Conservation (phyloP, 2,329 filamentous ascomycete genomes). For the Verticillium nubilum region DNA sequence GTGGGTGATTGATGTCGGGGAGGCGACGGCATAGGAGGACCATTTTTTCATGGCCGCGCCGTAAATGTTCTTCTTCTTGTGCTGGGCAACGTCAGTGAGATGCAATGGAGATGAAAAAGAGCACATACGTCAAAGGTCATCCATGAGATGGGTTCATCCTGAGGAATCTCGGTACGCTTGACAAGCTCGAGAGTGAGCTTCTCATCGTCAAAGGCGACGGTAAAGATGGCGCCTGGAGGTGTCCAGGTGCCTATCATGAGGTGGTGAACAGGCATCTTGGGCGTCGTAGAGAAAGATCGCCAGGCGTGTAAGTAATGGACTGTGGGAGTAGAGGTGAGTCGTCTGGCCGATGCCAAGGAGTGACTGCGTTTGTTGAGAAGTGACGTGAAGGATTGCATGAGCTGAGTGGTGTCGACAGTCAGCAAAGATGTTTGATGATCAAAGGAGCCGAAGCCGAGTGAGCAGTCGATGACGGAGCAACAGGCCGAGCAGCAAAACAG, state of each 20-base stretch:
- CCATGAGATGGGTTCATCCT: constrained; percentile 88
- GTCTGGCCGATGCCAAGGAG: background rate
- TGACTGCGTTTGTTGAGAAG: background rate
- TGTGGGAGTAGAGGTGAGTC: background rate
- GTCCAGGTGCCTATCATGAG: constrained; percentile 93
- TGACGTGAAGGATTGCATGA: background rate
- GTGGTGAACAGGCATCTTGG: constrained; percentile 71
- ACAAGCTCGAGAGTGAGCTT: constrained; percentile 67
- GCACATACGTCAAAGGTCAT: constrained; percentile 80
- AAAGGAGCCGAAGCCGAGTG: background rate
- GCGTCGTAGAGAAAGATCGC: background rate
- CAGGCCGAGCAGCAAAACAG: background rate
- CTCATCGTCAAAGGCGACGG: constrained; percentile 82
- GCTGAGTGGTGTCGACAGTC: background rate
- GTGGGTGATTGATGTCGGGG: constrained; percentile 70
- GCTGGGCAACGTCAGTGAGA: constrained; percentile 38
- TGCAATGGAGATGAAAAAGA: background rate
- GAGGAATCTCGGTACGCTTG: constrained; percentile 74
- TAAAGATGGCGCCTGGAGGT: constrained; percentile 83
- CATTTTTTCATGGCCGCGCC: constrained; percentile 92
- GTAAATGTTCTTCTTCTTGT: constrained; percentile 78
- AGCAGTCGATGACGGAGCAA: background rate
- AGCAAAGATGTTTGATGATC: background rate
- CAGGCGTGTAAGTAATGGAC: background rate
- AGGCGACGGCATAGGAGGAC: constrained; percentile 74